Evolutionary conservation across 768 basidiomycete genomes (phyloP), one percentile per base, ranked within the genome.

Genomic region (Termitomyces sp.): DNA sequence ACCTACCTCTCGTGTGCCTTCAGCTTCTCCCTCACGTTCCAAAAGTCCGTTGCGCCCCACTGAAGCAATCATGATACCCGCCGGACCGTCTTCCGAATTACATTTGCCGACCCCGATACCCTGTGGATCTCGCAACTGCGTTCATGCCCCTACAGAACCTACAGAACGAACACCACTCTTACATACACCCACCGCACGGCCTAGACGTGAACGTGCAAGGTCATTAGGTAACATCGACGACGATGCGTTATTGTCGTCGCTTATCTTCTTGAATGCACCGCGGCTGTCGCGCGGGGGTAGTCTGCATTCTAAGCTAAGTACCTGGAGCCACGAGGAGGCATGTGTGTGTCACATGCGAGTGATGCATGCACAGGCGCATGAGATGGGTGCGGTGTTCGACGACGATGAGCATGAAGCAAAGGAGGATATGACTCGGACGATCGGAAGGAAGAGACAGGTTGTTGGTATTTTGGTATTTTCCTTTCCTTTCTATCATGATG

Each of bases 401-500:
- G 48, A 60, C 2, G 70, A 62, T 34, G 64, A 60, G 14, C 68
- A 65, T 11, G 60, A 60, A 37, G 50, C 32, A 14, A 48, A 59
- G 38, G 50, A 68, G 56, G 70, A 68, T 45, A 66, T 65, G 5
- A 68, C 71, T 14, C 69, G 73, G 0, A 72, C 62, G 46, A 68
- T 86, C 9, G 84, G 85, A 8, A 77, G 85, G 59, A 78, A 80
- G 68, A 74, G 88, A 60, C 89, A 91, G 67, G 76, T 94, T 47
- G 81, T 94, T 53, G 87, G 91, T 3, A 87, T 92, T 58, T 75
- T 93, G 38, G 91, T 91, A 62, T 58, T 84, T 74, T 31, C 43
- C 5, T 32, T 56, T 5, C 25, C 40, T 37, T 38, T 17, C 36
- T 14, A 34, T 7, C 20, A 43, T 32, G 6, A 48, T 57, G 25